A percentile compares a stretch with the other conserved stretches of the same genome.
These are phyloP conservation scores for Komagataella phaffii DNA, from an alignment of 805 yeast species.

Conservation along the genomic window DNA sequence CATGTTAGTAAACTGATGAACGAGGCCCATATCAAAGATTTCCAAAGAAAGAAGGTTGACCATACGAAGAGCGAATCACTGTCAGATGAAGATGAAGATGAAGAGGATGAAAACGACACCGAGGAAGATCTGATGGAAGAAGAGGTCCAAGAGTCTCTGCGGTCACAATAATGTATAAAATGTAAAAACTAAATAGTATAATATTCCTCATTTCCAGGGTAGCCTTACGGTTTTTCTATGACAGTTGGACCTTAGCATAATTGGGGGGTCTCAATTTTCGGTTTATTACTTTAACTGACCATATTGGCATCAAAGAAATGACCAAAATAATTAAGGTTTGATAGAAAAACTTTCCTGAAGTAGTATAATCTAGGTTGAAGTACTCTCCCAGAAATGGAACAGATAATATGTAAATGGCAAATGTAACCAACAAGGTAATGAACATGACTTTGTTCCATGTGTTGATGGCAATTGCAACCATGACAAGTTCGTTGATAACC, in stretches of 20 bases:
- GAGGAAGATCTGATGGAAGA: constrained; percentile 12
- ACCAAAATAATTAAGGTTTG: constrained; percentile 50
- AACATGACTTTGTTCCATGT: constrained; percentile 84
- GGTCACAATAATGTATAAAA: neutral
- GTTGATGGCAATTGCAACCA: constrained; percentile 88
- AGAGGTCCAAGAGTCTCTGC: neutral
- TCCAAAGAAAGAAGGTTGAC: constrained; percentile 46
- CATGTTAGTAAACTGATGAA: constrained; percentile 43
- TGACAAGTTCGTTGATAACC: constrained; percentile 72
- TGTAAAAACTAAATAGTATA: neutral
- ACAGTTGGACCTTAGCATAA: constrained; percentile 84
- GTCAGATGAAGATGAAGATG: constrained; percentile 9
- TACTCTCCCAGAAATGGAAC: constrained; percentile 84
- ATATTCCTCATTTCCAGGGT: neutral
- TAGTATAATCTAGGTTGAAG: constrained; percentile 56
- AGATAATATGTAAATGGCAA: constrained; percentile 52
- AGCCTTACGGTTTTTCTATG: neutral
- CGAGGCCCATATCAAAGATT: constrained; percentile 75
- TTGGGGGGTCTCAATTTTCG: constrained; percentile 83
- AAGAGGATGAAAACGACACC: constrained; percentile 10
- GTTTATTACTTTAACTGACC: constrained; percentile 68
- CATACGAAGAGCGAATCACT: constrained; percentile 4
- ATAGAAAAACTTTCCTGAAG: constrained; percentile 51
- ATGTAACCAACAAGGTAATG: constrained; percentile 56
- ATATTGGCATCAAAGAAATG: constrained; percentile 75